Conservation (phyloP, 305 asterid species). For the Plantago coronopus region DNA sequence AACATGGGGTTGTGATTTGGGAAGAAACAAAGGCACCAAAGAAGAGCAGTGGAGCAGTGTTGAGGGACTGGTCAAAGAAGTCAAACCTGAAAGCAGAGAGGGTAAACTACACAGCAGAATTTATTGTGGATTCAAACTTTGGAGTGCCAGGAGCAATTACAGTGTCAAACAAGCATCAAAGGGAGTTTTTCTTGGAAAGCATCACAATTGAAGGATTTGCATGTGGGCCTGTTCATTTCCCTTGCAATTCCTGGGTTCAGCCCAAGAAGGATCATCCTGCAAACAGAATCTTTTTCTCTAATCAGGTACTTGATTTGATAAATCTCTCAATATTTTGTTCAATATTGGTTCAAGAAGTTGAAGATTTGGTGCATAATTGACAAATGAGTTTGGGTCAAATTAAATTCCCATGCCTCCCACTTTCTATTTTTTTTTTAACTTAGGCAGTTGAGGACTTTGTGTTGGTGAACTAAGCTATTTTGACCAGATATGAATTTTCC, state of each 20-base stretch:
- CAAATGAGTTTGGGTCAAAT: background rate
- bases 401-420: background rate
- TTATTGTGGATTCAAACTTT: constrained; percentile 66
- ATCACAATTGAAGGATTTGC: constrained; percentile 82
- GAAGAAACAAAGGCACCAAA: constrained; percentile 67
- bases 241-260: constrained; percentile 93
- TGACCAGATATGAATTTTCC: background rate
- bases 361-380: background rate
- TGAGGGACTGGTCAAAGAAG: constrained; percentile 82
- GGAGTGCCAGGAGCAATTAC: constrained; percentile 87
- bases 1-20: background rate
- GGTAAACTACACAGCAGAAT: constrained; percentile 74
- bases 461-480: background rate
- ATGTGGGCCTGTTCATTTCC: constrained; percentile 79
- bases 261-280: constrained; percentile 66
- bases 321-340: background rate
- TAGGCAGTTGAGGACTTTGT: no score
- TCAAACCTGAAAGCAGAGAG: constrained; percentile 71
- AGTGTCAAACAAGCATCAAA: constrained; percentile 69
- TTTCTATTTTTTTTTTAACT: no score
- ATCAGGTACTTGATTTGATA: constrained; percentile 49
- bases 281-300: constrained; percentile 72
- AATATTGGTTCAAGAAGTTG: background rate
- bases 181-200: constrained; percentile 78
- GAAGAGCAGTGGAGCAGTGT: constrained; percentile 59